Conservation (phyloP, 805 yeast genomes). For the Debaryomyces hansenii region DNA sequence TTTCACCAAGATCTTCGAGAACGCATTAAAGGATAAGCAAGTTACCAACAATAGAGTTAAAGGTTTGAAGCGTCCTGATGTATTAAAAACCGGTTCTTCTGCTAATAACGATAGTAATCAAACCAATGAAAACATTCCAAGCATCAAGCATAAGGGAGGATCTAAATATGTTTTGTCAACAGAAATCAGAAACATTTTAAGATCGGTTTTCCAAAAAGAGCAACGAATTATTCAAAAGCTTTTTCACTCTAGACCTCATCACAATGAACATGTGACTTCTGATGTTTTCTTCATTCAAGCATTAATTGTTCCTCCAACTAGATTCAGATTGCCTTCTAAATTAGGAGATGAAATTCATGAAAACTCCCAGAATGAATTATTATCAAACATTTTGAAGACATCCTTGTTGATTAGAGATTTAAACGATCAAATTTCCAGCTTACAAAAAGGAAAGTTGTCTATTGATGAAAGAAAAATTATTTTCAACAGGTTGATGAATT, state of each 20-base stretch:
- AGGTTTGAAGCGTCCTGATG: conserved; percentile 72
- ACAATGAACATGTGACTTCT: conserved; percentile 49
- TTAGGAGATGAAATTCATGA: conserved; percentile 96
- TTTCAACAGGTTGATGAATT: conserved; percentile 90
- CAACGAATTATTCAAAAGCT: conserved; percentile 64
- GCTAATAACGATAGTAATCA: conserved; percentile 5
- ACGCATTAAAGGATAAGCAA: conserved; percentile 80
- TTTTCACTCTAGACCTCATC: conserved; percentile 79
- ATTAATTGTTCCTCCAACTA: conserved; percentile 91
- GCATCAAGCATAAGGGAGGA: conserved; percentile 63
- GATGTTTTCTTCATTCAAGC: conserved; percentile 90
- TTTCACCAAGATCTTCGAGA: conserved; percentile 86
- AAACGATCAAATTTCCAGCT: conserved; percentile 74
- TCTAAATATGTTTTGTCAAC: conserved; percentile 85
- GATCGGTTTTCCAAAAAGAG: conserved; percentile 75
- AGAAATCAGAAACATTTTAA: conserved; percentile 78
- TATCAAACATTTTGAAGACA: conserved; percentile 78
- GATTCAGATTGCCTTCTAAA: conserved; percentile 95
- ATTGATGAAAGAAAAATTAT: conserved; percentile 72
- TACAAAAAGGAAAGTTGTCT: conserved; percentile 39
- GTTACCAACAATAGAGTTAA: conserved; percentile 75
- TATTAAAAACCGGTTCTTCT: conserved; percentile 46
- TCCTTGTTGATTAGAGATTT: conserved; percentile 82
- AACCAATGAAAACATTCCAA: conserved; percentile 37
- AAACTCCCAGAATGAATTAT: conserved; percentile 85